These are phyloP conservation scores for Elaeis guineensis DNA, from an alignment of 176 grass and related monocot species.

Conservation along the genomic window DNA sequence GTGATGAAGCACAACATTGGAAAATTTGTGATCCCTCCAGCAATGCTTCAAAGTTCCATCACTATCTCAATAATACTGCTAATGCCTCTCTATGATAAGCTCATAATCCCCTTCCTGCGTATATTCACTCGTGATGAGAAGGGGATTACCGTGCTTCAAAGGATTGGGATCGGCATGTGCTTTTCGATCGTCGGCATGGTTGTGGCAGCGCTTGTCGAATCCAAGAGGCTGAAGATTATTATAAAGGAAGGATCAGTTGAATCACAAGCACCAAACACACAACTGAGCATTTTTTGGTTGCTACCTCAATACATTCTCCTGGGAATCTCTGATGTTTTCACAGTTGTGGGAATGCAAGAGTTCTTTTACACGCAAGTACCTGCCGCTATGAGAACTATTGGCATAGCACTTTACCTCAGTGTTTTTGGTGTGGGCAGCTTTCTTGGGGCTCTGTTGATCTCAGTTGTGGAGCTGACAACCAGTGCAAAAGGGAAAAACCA, in stretches of 20 bases:
- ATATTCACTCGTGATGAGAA: slow-evolving; percentile 27
- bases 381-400: slow-evolving; percentile 54
- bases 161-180: slow-evolving; percentile 81
- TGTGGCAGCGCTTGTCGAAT: slow-evolving; percentile 49
- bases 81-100: slow-evolving; percentile 72
- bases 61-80: slow-evolving; percentile 77
- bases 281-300: slow-evolving; percentile 59
- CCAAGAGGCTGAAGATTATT: slow-evolving; percentile 25
- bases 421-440: slow-evolving; percentile 80
- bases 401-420: slow-evolving; percentile 77
- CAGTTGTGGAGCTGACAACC: slow-evolving; percentile 39
- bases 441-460: slow-evolving; percentile 60
- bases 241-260: not conserved
- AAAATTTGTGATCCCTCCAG: slow-evolving; percentile 58
- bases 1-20: slow-evolving; percentile 66
- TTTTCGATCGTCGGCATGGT: slow-evolving; percentile 60
- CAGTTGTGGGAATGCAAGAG: slow-evolving; percentile 82
- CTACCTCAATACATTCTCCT: slow-evolving; percentile 75
- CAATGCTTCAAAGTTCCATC: slow-evolving; percentile 88
- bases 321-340: slow-evolving; percentile 67
- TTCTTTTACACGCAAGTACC: slow-evolving; percentile 91
- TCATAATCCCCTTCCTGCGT: slow-evolving; percentile 42
- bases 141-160: slow-evolving; percentile 68
- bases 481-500: not conserved
- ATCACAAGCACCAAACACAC: not conserved